Base-by-base conservation (phyloP, 768 basidiomycete genomes). In the Russula lepida region DNA sequence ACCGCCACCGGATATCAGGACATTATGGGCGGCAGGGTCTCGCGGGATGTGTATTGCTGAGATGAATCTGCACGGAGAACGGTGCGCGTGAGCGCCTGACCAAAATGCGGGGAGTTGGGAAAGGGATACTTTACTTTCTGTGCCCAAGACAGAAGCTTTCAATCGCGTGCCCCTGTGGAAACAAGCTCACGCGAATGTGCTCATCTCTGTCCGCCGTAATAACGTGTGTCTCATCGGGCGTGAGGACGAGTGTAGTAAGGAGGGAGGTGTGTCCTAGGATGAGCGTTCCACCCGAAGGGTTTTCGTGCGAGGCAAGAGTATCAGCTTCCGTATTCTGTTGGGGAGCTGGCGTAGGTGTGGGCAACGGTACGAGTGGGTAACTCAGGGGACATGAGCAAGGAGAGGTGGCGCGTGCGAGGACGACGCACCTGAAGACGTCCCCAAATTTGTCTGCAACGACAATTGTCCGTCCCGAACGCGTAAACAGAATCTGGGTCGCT, bases 201-300 rank as follows among this genome's bases (percentile, higher is more conserved):
- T 98, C 97, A 69, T 99, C 97, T 48, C 97, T 76, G 69, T 98
- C 97, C 0, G 92, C 88, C 0, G 93, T 92, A 64, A 98, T 80
- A 68, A 99, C 85, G 69, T 79, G 85, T 55, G 78, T 79, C 66
- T 86, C 84, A 68, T 90, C 85, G 0, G 72, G 70, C 0, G 85
- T 81, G 57, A 95, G 80, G 47, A 86, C 68, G 71, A 89, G 86
- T 0, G 79, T 73, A 12, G 88, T 95, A 59, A 98, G 73, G 44
- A 92, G 82, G 13, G 94, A 97, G 1, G 88, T 84, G 69, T 99
- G 97, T 9, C 97, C 95, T 0, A 95, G 76, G 41, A 94, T 72
- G 55, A 92, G 84, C 9, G 78, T 75, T 43, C 88, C 89, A 27
- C 79, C 76, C 0, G 87, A 86, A 0, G 81, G 81, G 64, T 87